Conservation (phyloP, 1,139 yeast species). For the Yamadazyma triangularis region DNA sequence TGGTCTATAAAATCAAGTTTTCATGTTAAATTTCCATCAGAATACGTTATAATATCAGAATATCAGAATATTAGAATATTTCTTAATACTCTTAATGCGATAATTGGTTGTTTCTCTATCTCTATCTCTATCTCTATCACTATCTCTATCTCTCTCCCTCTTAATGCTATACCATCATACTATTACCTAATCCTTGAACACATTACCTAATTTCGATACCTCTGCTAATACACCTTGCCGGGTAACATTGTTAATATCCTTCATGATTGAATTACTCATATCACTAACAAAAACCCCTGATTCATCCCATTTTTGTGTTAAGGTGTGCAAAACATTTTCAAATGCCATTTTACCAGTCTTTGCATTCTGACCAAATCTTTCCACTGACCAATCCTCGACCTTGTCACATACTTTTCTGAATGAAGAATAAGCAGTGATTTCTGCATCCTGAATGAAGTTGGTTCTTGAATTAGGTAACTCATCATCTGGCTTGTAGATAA, state of each 20-base stretch:
- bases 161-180: too few relatives aligned
- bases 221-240: slow-evolving; percentile 36
- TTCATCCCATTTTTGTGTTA: slow-evolving; percentile 49
- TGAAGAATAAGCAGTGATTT: slow-evolving; percentile 79
- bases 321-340: slow-evolving; percentile 64
- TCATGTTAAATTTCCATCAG: too few relatives aligned
- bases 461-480: slow-evolving; percentile 49
- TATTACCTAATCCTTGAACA: slow-evolving; percentile 10
- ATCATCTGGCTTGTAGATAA: slow-evolving; percentile 68
- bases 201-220: slow-evolving; percentile 33
- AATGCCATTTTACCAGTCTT: slow-evolving; percentile 76
- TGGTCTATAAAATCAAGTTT: too few relatives aligned
- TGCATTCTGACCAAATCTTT: slow-evolving; percentile 87
- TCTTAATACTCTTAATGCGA: too few relatives aligned
- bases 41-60: too few relatives aligned
- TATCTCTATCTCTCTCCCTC: too few relatives aligned
- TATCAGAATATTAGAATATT: too few relatives aligned
- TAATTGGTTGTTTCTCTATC: too few relatives aligned
- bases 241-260: slow-evolving; percentile 21
- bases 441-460: slow-evolving; percentile 74
- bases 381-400: slow-evolving; percentile 89
- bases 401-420: slow-evolving; percentile 68
- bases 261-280: slow-evolving; percentile 22
- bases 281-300: slow-evolving; percentile 39
- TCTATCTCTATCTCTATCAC: too few relatives aligned